These are phyloP conservation scores for Neurospora sp. DNA, from an alignment of 495 filamentous ascomycete species.

Conservation along the genomic window DNA sequence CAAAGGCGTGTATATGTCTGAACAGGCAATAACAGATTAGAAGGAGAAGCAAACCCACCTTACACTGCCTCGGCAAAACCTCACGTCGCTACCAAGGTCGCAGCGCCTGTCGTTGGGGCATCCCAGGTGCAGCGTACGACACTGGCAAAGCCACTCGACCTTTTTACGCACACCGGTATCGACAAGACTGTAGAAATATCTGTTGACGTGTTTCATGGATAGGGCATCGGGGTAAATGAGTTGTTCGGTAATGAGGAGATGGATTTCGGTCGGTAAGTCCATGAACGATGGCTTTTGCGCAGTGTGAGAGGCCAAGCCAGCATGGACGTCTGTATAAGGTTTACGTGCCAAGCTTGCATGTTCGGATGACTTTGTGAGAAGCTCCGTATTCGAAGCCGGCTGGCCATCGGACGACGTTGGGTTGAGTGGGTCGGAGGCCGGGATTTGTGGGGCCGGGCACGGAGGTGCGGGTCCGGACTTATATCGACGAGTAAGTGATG, in stretches of 20 bases:
- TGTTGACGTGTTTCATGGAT: constrained; percentile 52
- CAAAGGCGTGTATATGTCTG: no score
- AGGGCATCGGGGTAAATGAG: constrained; percentile 50
- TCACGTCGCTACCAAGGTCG: constrained; percentile 40
- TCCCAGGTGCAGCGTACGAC: constrained; percentile 40
- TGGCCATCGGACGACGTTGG: neutral
- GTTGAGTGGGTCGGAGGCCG: neutral
- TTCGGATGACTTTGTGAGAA: neutral
- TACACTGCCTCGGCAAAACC: constrained; percentile 43
- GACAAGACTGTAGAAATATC: constrained; percentile 53
- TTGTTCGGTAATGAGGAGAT: constrained; percentile 39
- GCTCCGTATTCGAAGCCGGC: neutral
- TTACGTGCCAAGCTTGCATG: neutral
- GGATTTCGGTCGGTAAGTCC: constrained; percentile 52
- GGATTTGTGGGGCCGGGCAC: neutral
- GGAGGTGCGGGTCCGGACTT: neutral
- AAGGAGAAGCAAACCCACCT: constrained; percentile 21
- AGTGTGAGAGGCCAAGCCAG: neutral
- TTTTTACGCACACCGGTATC: constrained; percentile 57
- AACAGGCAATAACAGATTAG: no score
- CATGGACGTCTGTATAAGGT: neutral
- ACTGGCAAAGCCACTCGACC: constrained; percentile 56
- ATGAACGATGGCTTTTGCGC: neutral
- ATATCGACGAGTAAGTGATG: neutral
- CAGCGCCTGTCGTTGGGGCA: constrained; percentile 40